Evolutionary conservation across 2,329 filamentous ascomycete genomes (phyloP).

Genomic region (Daldinia sp.): DNA sequence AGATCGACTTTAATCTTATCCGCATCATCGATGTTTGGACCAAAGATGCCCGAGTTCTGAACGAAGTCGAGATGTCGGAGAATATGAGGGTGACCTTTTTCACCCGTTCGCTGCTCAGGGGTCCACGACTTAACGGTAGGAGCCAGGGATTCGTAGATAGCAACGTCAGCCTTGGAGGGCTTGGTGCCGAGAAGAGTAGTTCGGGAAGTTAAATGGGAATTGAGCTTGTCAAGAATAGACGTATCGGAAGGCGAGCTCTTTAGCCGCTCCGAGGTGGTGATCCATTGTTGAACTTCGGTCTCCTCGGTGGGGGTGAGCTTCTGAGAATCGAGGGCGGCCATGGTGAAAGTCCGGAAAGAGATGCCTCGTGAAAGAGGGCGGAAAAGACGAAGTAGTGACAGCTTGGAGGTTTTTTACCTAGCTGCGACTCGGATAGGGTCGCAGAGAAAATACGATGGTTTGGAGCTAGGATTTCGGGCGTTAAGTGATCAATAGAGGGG

Average conservation of each 20-base stretch:
- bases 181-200: constrained; percentile 91
- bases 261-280: constrained; percentile 80
- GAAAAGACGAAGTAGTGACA: constrained; percentile 57
- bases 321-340: constrained; percentile 74
- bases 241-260: constrained; percentile 70
- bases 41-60: constrained; percentile 85
- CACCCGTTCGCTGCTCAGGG: constrained; percentile 87
- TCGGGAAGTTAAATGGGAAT: constrained; percentile 86
- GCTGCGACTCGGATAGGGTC: constrained; percentile 22
- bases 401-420: constrained; percentile 41
- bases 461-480: background rate
- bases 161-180: constrained; percentile 87
- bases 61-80: constrained; percentile 94
- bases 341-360: constrained; percentile 63
- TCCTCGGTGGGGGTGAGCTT: constrained; percentile 84
- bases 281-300: constrained; percentile 90
- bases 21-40: constrained; percentile 73
- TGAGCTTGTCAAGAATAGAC: constrained; percentile 81
- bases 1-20: constrained; percentile 85
- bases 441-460: constrained; percentile 22
- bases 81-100: constrained; percentile 90
- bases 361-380: constrained; percentile 49
- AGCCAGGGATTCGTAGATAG: constrained; percentile 82
- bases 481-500: constrained; percentile 17
- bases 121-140: constrained; percentile 84